Evolutionary conservation across 192 early-diverging fungal species (phyloP).

Genomic region (Spizellomyces punctatus): DNA sequence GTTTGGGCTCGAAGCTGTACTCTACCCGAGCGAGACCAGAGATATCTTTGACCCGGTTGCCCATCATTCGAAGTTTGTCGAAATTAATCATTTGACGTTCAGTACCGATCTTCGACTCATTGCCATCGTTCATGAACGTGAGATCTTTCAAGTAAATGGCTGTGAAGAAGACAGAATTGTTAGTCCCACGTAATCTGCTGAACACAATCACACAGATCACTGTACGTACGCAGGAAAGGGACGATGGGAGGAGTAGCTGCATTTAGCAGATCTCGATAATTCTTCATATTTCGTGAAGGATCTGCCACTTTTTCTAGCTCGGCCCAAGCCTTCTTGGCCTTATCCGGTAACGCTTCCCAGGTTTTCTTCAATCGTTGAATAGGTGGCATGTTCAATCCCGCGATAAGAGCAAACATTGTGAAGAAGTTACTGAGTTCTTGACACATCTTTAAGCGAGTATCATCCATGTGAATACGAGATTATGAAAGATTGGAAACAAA

Average conservation of each 20-base stretch:
- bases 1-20: slow-evolving; percentile 50
- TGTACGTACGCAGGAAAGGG: slow-evolving; percentile 60
- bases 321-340: slow-evolving; percentile 46
- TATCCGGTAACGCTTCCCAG: slow-evolving; percentile 60
- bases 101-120: slow-evolving; percentile 49
- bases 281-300: slow-evolving; percentile 65
- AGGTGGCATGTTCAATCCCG: slow-evolving; percentile 56
- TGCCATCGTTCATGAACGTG: slow-evolving; percentile 69
- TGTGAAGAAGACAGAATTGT: slow-evolving; percentile 19
- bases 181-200: not conserved
- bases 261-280: slow-evolving; percentile 50
- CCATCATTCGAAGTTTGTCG: slow-evolving; percentile 69
- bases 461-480: not conserved
- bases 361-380: slow-evolving; percentile 62
- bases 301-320: slow-evolving; percentile 61
- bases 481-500: not conserved
- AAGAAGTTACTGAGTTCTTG: slow-evolving; percentile 63
- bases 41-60: slow-evolving; percentile 58
- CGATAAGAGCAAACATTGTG: slow-evolving; percentile 59
- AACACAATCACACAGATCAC: not conserved
- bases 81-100: slow-evolving; percentile 58
- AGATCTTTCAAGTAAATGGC: slow-evolving; percentile 66
- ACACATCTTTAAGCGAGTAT: slow-evolving; percentile 42
- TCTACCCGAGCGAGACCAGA: slow-evolving; percentile 40
- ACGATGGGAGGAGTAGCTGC: slow-evolving; percentile 56